phyloP scores from a whole-genome alignment of 169 alveolate genomes.

The Plasmodium falciparum region DNA sequence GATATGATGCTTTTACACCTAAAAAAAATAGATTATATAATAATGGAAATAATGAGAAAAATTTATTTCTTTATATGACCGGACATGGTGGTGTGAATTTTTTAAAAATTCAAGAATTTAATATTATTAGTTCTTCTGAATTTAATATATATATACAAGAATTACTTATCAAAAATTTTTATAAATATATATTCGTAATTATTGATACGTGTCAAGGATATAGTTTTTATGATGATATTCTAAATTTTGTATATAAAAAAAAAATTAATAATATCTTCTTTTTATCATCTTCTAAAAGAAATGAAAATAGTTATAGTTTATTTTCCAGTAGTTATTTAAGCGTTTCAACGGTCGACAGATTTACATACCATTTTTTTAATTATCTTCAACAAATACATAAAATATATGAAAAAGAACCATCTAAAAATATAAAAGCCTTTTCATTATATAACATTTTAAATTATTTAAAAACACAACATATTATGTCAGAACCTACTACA shows the following conservation, averaged over 20 bases:
- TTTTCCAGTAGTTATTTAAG: conserved; percentile 82
- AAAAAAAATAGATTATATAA: conserved; percentile 47
- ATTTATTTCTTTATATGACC: conserved; percentile 81
- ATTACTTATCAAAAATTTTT: conserved; percentile 80
- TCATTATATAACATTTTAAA: conserved; percentile 38
- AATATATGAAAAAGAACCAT: conserved; percentile 61
- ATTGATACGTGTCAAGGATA: conserved; percentile 86
- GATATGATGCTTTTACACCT: conserved; percentile 67
- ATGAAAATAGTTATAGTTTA: conserved; percentile 81
- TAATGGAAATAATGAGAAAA: conserved; percentile 61
- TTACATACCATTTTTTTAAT: conserved; percentile 79
- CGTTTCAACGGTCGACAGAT: conserved; percentile 84
- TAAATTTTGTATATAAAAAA: conserved; percentile 69
- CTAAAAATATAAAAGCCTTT: conserved; percentile 52
- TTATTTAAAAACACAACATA: conserved; percentile 63
- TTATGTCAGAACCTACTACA: conserved; percentile 49
- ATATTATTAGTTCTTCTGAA: conserved; percentile 80
- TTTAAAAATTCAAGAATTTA: conserved; percentile 84
- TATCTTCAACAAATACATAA: conserved; percentile 74
- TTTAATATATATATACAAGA: conserved; percentile 80
- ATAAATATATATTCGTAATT: conserved; percentile 77
- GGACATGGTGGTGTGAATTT: conserved; percentile 88
- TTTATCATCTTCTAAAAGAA: conserved; percentile 80
- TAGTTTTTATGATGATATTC: conserved; percentile 78
- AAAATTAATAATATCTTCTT: conserved; percentile 78